Percentiles rank a stretch among this genome's conserved stretches.
These are phyloP conservation scores for Trichopus zeylanicus DNA, from an alignment of 116 monocot genomes.

Conservation along the genomic window DNA sequence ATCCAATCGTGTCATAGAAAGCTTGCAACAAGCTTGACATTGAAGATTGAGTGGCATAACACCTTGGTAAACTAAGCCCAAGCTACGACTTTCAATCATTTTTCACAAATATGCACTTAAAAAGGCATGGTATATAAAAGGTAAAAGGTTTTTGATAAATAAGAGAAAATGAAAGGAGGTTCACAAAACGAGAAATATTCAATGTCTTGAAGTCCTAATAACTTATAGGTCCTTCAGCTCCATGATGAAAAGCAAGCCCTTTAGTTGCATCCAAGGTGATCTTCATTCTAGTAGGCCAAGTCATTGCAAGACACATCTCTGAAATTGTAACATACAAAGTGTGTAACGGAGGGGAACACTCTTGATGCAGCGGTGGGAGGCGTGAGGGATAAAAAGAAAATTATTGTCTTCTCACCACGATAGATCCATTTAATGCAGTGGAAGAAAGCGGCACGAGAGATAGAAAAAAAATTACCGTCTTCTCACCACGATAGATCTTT, in stretches of 20 bases:
- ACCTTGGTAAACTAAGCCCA: too few relatives aligned
- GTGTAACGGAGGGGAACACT: too few relatives aligned
- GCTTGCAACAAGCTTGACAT: too few relatives aligned
- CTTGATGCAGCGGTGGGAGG: too few relatives aligned
- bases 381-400: too few relatives aligned
- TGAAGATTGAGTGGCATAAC: too few relatives aligned
- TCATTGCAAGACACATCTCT: slow-evolving; percentile 21
- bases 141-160: neutral
- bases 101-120: neutral
- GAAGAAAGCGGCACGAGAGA: too few relatives aligned
- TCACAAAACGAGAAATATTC: slow-evolving; percentile 30
- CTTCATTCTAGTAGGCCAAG: slow-evolving; percentile 31
- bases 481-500: too few relatives aligned
- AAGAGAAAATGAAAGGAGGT: neutral
- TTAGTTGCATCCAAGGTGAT: slow-evolving; percentile 31
- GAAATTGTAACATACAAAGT: neutral
- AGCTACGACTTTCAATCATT: neutral
- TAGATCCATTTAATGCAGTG: too few relatives aligned
- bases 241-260: slow-evolving; percentile 42
- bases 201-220: slow-evolving; percentile 46
- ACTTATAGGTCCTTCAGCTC: slow-evolving; percentile 22
- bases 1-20: neutral
- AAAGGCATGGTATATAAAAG: neutral
- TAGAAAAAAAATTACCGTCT: too few relatives aligned
- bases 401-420: too few relatives aligned